These are phyloP conservation scores for Diaporthe vaccinii DNA, from an alignment of 2,329 filamentous ascomycete genomes.

Conservation along the genomic window DNA sequence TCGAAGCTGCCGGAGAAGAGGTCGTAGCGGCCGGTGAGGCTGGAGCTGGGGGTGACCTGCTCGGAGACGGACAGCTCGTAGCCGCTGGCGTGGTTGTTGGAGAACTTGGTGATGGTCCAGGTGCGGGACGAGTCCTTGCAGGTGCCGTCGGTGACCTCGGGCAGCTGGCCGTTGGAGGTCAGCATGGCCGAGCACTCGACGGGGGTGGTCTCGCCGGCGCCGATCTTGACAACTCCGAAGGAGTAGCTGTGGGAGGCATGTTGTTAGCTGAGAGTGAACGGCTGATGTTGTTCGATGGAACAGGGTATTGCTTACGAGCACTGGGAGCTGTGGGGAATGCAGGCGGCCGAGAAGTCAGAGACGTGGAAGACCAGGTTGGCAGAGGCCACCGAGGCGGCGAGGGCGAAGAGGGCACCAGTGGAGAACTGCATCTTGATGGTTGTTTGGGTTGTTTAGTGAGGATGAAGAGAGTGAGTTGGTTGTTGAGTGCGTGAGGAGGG, in stretches of 20 bases:
- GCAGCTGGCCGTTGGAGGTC: conserved; percentile 45
- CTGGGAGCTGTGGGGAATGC: conserved; percentile 40
- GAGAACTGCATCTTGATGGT: conserved; percentile 42
- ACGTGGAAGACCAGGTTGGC: conserved; percentile 35
- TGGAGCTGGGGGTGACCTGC: conserved; percentile 46
- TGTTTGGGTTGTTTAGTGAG: conserved; percentile 23
- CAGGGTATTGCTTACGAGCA: conserved; percentile 32
- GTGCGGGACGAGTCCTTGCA: conserved; percentile 50
- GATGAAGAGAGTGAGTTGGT: background rate
- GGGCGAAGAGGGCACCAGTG: conserved; percentile 34
- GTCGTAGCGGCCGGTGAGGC: conserved; percentile 46
- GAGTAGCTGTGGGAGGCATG: conserved; percentile 16
- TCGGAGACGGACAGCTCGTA: conserved; percentile 48
- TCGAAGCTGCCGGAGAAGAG: conserved; percentile 46
- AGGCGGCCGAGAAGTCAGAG: conserved; percentile 35
- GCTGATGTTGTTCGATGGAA: too few relatives aligned
- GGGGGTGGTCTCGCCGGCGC: conserved; percentile 33
- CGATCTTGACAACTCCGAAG: conserved; percentile 31
- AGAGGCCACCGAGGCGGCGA: conserved; percentile 36
- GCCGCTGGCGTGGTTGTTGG: conserved; percentile 39
- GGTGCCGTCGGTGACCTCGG: conserved; percentile 47
- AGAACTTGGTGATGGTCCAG: conserved; percentile 46
- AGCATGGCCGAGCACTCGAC: conserved; percentile 24
- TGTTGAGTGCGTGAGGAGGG: conserved; percentile 14
- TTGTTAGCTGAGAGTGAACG: background rate